Percentiles rank a stretch among this genome's conserved stretches.
Evolutionary conservation across 2,329 filamentous ascomycete genomes (phyloP).

Genomic region (Alternaria novae-zelandiae): DNA sequence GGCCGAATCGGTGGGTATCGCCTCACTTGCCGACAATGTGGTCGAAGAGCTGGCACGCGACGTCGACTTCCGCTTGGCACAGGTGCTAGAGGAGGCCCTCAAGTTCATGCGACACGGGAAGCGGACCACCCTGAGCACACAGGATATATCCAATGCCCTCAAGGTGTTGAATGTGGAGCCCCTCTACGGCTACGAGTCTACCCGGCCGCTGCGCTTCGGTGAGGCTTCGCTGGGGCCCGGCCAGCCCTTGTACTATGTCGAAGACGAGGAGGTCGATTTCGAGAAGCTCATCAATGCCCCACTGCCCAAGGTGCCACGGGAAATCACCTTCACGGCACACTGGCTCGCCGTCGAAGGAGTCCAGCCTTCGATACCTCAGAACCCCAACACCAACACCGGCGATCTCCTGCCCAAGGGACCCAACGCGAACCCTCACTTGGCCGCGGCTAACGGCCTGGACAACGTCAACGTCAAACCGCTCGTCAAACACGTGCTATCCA

Average conservation of each 20-base stretch:
- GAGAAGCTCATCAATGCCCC: conserved; percentile 98
- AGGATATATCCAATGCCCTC: conserved; percentile 87
- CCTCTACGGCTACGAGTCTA: conserved; percentile 94
- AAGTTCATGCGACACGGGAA: conserved; percentile 95
- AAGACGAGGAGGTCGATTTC: conserved; percentile 98
- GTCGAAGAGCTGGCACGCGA: conserved; percentile 88
- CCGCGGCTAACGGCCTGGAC: conserved; percentile 82
- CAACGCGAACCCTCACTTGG: conserved; percentile 83
- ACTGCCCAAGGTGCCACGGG: conserved; percentile 89
- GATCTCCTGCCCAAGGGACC: conserved; percentile 90
- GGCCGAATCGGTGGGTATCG: conserved; percentile 92
- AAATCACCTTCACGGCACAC: conserved; percentile 92
- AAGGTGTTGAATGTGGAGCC: conserved; percentile 90
- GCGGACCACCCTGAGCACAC: conserved; percentile 84
- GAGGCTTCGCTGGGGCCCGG: conserved; percentile 93
- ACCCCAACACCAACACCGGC: conserved; percentile 86
- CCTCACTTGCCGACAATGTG: conserved; percentile 80
- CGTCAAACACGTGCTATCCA: conserved; percentile 94
- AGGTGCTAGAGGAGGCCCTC: conserved; percentile 90
- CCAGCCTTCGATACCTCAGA: conserved; percentile 94
- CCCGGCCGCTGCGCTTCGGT: conserved; percentile 84
- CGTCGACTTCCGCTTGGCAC: conserved; percentile 91
- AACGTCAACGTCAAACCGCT: conserved; percentile 84
- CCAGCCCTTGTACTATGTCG: conserved; percentile 94
- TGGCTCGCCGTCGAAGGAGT: conserved; percentile 98